Evolutionary conservation across 192 early-diverging fungal species (phyloP).

Genomic region (Gaertneriomyces sp.): DNA sequence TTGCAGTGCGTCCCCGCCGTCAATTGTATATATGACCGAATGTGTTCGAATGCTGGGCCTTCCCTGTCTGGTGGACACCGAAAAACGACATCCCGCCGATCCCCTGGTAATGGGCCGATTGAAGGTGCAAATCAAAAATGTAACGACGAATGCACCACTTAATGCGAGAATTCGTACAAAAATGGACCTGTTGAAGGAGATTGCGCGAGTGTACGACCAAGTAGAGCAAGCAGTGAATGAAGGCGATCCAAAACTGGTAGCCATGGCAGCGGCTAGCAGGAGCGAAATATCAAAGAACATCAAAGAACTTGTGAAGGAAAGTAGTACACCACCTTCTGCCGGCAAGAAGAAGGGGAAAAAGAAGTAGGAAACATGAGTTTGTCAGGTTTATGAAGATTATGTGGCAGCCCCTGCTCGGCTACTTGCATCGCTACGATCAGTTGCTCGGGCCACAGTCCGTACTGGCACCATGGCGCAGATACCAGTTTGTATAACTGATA

Average conservation of each 20-base stretch:
- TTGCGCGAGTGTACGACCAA: conserved; percentile 23
- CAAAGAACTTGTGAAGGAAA: conserved; percentile 24
- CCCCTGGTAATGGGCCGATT: conserved; percentile 41
- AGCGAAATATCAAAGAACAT: conserved; percentile 24
- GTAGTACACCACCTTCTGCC: conserved; percentile 6
- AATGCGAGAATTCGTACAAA: conserved; percentile 26
- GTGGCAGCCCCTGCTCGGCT: too few species aligned
- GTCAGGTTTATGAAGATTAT: too few species aligned
- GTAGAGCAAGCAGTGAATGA: conserved; percentile 25
- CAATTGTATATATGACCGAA: conserved; percentile 38
- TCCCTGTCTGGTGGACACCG: conserved; percentile 25
- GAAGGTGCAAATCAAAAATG: conserved; percentile 25
- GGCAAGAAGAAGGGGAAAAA: conserved; percentile 35
- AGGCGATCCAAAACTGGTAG: conserved; percentile 20
- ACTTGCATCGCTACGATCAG: too few species aligned
- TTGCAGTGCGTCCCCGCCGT: conserved; percentile 21
- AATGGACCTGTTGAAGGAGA: conserved; percentile 25
- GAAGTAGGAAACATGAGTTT: conserved; percentile 8
- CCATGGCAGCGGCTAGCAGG: conserved; percentile 30
- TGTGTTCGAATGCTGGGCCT: conserved; percentile 28
- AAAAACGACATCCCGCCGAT: conserved; percentile 47
- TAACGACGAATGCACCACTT: conserved; percentile 10
- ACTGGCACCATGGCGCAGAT: too few species aligned
- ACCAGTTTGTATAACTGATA: too few species aligned
- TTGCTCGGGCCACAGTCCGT: too few species aligned